Percentiles rank a stretch among this genome's conserved stretches.
These are phyloP conservation scores for Pythium plurisporium DNA, from an alignment of 352 stramenopile species.

Conservation along the genomic window DNA sequence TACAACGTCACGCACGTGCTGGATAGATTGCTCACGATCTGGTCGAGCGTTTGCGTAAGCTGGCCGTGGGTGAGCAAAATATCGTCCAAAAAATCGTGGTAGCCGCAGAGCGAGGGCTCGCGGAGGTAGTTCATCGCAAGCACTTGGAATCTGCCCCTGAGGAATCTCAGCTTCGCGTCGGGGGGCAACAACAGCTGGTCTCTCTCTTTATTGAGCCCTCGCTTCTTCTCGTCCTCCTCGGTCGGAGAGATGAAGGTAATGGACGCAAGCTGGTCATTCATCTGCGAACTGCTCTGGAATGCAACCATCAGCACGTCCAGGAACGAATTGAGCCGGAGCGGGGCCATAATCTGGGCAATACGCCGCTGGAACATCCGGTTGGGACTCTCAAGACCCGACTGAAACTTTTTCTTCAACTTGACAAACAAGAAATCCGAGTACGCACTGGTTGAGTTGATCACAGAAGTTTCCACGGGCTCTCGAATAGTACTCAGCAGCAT, in stretches of 20 bases:
- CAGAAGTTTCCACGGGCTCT: slow-evolving; percentile 24
- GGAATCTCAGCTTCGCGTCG: slow-evolving; percentile 29
- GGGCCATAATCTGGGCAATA: slow-evolving; percentile 34
- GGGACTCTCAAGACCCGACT: slow-evolving; percentile 23
- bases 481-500: slow-evolving; percentile 48
- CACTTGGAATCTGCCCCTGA: slow-evolving; percentile 28
- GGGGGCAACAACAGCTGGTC: slow-evolving; percentile 31
- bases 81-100: slow-evolving; percentile 58
- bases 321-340: slow-evolving; percentile 34
- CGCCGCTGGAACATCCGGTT: slow-evolving; percentile 35
- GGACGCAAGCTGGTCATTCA: slow-evolving; percentile 38
- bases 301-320: slow-evolving; percentile 37
- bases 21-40: slow-evolving; percentile 48
- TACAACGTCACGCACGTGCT: slow-evolving; percentile 40
- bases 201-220: slow-evolving; percentile 19
- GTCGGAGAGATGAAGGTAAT: slow-evolving; percentile 45
- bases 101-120: slow-evolving; percentile 36
- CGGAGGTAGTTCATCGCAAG: slow-evolving; percentile 41
- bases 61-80: slow-evolving; percentile 40
- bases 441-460: slow-evolving; percentile 35
- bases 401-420: slow-evolving; percentile 33
- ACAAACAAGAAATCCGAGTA: slow-evolving; percentile 37
- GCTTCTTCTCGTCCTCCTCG: slow-evolving; percentile 38
- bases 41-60: slow-evolving; percentile 32
- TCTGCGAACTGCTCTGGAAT: slow-evolving; percentile 35